Evolutionary conservation across 768 basidiomycete genomes (phyloP), one percentile per base, ranked within the genome.

Genomic region (Brasilioporus rufonigricans): DNA sequence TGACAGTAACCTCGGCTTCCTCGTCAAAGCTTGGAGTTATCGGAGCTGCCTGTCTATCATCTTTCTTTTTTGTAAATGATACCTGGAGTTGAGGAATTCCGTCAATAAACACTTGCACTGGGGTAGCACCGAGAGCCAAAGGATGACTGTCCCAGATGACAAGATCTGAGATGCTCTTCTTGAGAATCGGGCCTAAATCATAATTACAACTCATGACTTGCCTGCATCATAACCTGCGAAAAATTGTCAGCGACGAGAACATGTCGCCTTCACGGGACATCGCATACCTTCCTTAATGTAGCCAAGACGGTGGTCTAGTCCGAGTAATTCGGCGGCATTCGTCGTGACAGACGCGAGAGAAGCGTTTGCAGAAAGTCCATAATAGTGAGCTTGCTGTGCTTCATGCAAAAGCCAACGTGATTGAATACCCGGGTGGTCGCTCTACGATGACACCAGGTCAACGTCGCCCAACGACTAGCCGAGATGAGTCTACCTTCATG

Each of bases 231-330:
- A 89, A 7, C 88, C 87, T 78, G 56, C 19, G 35, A 51, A 14
- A 48, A 14, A 11, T 18, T 52, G 46, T 61, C 46, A 45, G 26
- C 43, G 35, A 50, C 21, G 19, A 50, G 21, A 35, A 47, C 11
- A 50, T 43, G 47, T 31, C 16, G 0, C 14, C 35, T 36, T 43
- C 6, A 19, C 9, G 21, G 4, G 35, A 32, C 14, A 45, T 31
- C 5, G 55, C 66, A 38, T 48, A 76, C 88, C 88, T 74, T 80
- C 67, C 63, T 80, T 78, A 40, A 97, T 70, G 63, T 57, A 83
- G n/a, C 94, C 94, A 58, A 97, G 76, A 26, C 94, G 83, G 67
- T 95, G 87, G 6, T 79, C 82, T 67, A 94, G 77, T 21, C 93
- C 94, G 48, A 89, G 80, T 5, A 83, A 76, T 32, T 80, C 75